Evolutionary conservation across 306 rosid genomes (phyloP).

Genomic region (Inga oerstediana): DNA sequence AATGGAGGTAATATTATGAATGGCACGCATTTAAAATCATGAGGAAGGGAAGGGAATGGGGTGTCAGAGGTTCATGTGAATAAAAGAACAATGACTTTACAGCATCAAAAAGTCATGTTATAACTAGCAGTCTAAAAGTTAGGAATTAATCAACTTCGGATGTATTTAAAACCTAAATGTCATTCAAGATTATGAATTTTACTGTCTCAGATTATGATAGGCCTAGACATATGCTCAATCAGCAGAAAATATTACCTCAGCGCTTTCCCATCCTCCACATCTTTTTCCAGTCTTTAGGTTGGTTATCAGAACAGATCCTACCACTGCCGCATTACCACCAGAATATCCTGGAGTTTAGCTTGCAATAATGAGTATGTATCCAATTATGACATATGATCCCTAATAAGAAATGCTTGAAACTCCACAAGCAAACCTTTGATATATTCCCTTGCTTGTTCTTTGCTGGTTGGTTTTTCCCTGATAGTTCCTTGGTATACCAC

Average conservation of each 20-base stretch:
- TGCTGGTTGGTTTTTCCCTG: constrained; percentile 84
- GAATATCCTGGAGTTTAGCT: constrained; percentile 76
- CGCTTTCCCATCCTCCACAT: constrained; percentile 77
- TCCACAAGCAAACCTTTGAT: constrained; percentile 65
- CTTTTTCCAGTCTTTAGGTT: constrained; percentile 84
- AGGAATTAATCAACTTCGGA: constrained; percentile 25
- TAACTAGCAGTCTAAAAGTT: not conserved
- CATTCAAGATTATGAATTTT: not conserved
- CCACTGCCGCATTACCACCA: constrained; percentile 80
- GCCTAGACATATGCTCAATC: constrained; percentile 15
- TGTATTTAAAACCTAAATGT: not conserved
- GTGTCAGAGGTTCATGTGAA: not conserved
- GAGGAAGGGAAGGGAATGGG: not conserved
- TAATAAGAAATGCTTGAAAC: constrained; percentile 30
- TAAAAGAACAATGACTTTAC: constrained; percentile 4
- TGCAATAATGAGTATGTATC: constrained; percentile 30
- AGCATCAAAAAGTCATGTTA: constrained; percentile 2
- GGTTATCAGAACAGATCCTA: constrained; percentile 83
- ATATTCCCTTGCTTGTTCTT: constrained; percentile 84
- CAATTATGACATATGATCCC: not conserved
- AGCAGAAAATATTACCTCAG: constrained; percentile 65
- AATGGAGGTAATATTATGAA: not conserved
- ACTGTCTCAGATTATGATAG: constrained; percentile 8
- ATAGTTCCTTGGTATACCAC: constrained; percentile 79
- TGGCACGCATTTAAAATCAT: not conserved